phyloP scores from a whole-genome alignment of 1,139 yeast genomes.

The Petasospora rhodanensis region DNA sequence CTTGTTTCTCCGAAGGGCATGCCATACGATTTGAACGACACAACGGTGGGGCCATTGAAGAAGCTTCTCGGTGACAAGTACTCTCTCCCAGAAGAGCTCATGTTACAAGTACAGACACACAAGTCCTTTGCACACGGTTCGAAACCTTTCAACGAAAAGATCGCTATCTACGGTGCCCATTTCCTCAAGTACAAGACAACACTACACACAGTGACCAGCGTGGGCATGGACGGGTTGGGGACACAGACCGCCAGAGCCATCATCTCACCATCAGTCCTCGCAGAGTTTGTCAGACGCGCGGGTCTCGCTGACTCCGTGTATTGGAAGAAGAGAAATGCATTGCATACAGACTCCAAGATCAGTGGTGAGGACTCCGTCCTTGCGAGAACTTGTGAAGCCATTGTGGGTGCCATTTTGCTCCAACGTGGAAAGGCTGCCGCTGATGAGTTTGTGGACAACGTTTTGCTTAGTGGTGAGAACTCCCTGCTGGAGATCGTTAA shows the following conservation, averaged over 20 bases:
- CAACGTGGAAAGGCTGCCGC: conserved; percentile 61
- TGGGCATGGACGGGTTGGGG: conserved; percentile 55
- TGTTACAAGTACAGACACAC: conserved; percentile 81
- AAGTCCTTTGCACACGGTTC: conserved; percentile 91
- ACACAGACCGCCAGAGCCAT: conserved; percentile 47
- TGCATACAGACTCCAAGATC: conserved; percentile 45
- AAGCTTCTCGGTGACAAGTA: conserved; percentile 33
- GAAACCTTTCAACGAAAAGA: conserved; percentile 83
- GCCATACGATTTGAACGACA: conserved; percentile 41
- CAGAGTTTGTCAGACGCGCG: conserved; percentile 46
- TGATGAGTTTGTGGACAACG: conserved; percentile 50
- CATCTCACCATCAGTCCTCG: conserved; percentile 45
- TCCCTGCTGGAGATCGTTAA: no score
- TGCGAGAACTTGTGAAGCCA: conserved; percentile 67
- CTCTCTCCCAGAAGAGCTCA: conserved; percentile 36
- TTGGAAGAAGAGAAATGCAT: conserved; percentile 63
- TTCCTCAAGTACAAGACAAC: conserved; percentile 51
- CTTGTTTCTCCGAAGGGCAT: conserved; percentile 52
- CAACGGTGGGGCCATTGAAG: conserved; percentile 10
- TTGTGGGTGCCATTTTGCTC: conserved; percentile 75
- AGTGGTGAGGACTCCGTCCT: conserved; percentile 56
- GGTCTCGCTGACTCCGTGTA: conserved; percentile 56
- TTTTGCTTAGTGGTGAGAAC: conserved; percentile 30
- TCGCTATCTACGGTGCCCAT: conserved; percentile 74
- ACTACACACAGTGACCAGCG: conserved; percentile 27